Evolutionary conservation across 352 stramenopile species (phyloP).

Genomic region (Phytophthora aleatoria): DNA sequence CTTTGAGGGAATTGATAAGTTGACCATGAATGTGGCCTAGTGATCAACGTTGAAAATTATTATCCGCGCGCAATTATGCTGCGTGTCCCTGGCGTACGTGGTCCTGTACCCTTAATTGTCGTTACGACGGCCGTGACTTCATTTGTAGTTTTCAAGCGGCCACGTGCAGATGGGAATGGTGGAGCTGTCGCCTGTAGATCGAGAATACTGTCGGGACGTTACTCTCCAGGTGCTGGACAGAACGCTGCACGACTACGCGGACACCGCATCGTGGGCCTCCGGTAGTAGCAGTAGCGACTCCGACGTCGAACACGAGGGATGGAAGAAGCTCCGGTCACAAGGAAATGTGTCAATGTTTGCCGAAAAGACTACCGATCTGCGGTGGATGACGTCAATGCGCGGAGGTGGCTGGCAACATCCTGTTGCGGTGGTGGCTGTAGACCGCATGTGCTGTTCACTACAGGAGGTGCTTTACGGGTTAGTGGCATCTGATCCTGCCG

Average conservation of each 20-base stretch:
- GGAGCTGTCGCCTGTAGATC: slow-evolving; percentile 12
- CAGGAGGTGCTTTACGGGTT: slow-evolving; percentile 13
- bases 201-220: slow-evolving; percentile 22
- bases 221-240: slow-evolving; percentile 19
- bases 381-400: slow-evolving; percentile 8
- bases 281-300: slow-evolving; percentile 2
- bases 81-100: slow-evolving; percentile 2
- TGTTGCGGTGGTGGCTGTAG: slow-evolving; percentile 17
- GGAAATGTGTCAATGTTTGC: slow-evolving; percentile 19
- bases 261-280: slow-evolving; percentile 20
- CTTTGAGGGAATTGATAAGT: no score
- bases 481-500: slow-evolving; percentile 16
- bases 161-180: neutral
- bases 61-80: neutral
- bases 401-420: slow-evolving; percentile 10
- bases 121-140: neutral
- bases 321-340: slow-evolving; percentile 21
- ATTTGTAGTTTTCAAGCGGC: slow-evolving; percentile 1
- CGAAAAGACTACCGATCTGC: slow-evolving; percentile 8
- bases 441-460: slow-evolving; percentile 23
- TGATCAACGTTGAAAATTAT: slow-evolving; percentile 3
- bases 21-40: neutral
- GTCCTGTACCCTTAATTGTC: neutral
- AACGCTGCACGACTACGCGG: slow-evolving; percentile 23
- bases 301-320: slow-evolving; percentile 16